phyloP scores from a whole-genome alignment of 148 eudicot species.

The Linanthus parryae region DNA sequence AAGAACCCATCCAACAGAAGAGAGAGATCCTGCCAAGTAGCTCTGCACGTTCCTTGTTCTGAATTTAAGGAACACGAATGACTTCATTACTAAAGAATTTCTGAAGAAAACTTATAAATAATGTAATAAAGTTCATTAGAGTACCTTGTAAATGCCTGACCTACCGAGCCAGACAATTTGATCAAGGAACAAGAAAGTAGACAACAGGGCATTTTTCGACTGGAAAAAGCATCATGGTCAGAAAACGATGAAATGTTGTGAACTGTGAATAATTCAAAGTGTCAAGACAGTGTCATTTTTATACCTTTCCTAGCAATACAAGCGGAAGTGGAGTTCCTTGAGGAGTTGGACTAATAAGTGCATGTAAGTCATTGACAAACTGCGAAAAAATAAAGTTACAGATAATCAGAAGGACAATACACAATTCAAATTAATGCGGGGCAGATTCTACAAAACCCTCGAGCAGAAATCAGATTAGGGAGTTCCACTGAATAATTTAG shows the following conservation, averaged over 20 bases:
- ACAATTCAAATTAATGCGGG: no score
- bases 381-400: slow-evolving; percentile 17
- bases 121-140: not conserved
- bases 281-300: not conserved
- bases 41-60: slow-evolving; percentile 84
- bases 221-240: slow-evolving; percentile 28
- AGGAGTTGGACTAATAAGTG: slow-evolving; percentile 73
- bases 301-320: slow-evolving; percentile 83
- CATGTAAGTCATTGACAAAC: slow-evolving; percentile 96
- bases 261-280: not conserved
- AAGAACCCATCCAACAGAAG: slow-evolving; percentile 95
- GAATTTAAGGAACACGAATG: slow-evolving; percentile 15
- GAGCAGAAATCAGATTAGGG: no score
- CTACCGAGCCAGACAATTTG: slow-evolving; percentile 97
- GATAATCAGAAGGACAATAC: not conserved
- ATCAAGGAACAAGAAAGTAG: slow-evolving; percentile 95
- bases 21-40: slow-evolving; percentile 79
- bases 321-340: slow-evolving; percentile 88
- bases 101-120: slow-evolving; percentile 3
- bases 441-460: no score
- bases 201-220: slow-evolving; percentile 92
- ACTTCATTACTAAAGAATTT: not conserved
- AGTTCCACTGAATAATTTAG: no score
- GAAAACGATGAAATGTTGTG: no score
- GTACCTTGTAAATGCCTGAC: slow-evolving; percentile 95